Evolutionary conservation across 1,284 basidiomycete genomes (phyloP).

Genomic region (Dichomitus squalens): DNA sequence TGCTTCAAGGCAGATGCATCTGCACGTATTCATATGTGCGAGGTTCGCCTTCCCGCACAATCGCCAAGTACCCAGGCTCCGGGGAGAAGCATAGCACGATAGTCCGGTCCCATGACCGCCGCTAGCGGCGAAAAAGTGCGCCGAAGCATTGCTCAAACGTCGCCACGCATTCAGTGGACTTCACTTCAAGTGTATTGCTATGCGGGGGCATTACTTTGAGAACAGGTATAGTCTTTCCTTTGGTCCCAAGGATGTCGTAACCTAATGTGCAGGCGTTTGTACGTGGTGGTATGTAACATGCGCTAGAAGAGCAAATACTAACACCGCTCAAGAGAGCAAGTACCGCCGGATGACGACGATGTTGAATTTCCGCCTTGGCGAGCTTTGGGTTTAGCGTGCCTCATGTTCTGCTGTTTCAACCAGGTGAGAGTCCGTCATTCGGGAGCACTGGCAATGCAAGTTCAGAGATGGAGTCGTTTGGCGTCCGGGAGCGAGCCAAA

Average conservation of each 20-base stretch:
- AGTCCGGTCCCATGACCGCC: slow-evolving; percentile 13
- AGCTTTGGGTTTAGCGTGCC: slow-evolving; percentile 8
- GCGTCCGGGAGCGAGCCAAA: slow-evolving; percentile 6
- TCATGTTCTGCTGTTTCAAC: slow-evolving; percentile 8
- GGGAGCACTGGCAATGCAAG: slow-evolving; percentile 18
- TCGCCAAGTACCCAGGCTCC: slow-evolving; percentile 9
- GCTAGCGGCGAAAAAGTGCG: slow-evolving; percentile 12
- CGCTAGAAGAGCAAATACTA: background rate
- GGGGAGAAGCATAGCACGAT: slow-evolving; percentile 16
- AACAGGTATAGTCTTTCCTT: background rate
- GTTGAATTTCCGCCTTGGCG: slow-evolving; percentile 9
- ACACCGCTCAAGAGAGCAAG: background rate
- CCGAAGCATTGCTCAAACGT: slow-evolving; percentile 5
- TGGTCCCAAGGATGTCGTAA: background rate
- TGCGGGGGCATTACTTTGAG: background rate
- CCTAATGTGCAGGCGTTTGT: background rate
- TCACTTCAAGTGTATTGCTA: background rate
- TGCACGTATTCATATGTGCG: background rate
- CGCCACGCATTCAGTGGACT: background rate
- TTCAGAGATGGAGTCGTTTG: background rate
- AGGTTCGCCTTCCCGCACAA: slow-evolving; percentile 12
- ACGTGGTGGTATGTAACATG: background rate
- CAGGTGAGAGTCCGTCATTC: slow-evolving; percentile 10
- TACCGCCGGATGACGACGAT: background rate
- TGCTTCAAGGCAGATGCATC: background rate